Base-by-base conservation (phyloP, 2,329 filamentous ascomycete genomes). In the Diaporthe vaccinii region DNA sequence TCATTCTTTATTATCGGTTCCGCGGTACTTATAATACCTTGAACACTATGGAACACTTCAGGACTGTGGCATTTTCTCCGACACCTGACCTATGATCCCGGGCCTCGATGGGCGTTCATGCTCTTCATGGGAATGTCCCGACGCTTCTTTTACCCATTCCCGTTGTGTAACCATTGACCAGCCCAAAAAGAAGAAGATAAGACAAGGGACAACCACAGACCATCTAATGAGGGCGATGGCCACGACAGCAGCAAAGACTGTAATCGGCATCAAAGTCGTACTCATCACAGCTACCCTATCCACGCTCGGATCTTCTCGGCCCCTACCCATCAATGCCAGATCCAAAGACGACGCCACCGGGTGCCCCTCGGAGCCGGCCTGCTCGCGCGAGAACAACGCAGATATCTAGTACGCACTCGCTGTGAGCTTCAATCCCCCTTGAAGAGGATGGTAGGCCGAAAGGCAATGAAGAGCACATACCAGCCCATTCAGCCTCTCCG, bases 181-280 rank as follows among this genome's bases (percentile, higher is more conserved):
- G 10, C 74, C 70, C 39, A 68, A 57, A 28, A 62, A 57, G 5
- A 76, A 36, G n/a, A 74, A 39, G 5, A 71, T 36, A 25, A 74
- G 31, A 39, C 62, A 74, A 2, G 72, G 72, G 4, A 76, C 14
- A 46, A 74, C 36, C 22, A 72, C 53, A 22, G 69, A 72, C 68
- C 67, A 75, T 25, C 73, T 69, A 39, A 80, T 73, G 17, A 78
- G 78, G 7, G 79, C 79, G 31, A 81, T 71, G 3, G 79, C 76
- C 61, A 81, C 78, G 9, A 81, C 73, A n/a, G 78, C 74, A 41
- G 80, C 79, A 72, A 81, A 79, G 49, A 81, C 80, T 10, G 77
- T 81, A 15, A 75, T 80, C 15, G 79, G 79, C n/a, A 82, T 73
- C 69, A 80, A 80, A 25, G 74, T 72, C 80, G 80, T 79, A 3